phyloP scores from a whole-genome alignment of 306 rosid species.

The Malus sieversii region DNA sequence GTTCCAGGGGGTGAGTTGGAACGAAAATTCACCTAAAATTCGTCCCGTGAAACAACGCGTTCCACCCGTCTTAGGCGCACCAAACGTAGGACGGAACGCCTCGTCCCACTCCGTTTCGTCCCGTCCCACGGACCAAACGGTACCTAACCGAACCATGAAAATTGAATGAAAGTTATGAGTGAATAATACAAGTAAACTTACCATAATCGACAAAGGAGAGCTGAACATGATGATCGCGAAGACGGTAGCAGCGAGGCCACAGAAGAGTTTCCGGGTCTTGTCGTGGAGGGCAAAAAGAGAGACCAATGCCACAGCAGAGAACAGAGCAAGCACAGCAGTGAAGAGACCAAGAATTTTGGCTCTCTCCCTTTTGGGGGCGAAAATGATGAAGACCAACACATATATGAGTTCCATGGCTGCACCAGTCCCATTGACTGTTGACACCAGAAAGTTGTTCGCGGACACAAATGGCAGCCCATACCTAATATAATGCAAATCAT shows the following conservation, averaged over 20 bases:
- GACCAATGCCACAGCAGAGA: slow-evolving; percentile 55
- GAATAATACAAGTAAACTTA: slow-evolving; percentile 12
- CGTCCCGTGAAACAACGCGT: too few species aligned
- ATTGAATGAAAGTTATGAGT: background rate
- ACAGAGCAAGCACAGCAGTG: slow-evolving; percentile 28
- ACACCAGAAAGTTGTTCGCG: slow-evolving; percentile 62
- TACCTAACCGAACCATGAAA: background rate
- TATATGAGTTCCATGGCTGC: slow-evolving; percentile 54
- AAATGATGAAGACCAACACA: slow-evolving; percentile 50
- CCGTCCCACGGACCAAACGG: too few species aligned
- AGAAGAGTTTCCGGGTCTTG: slow-evolving; percentile 50
- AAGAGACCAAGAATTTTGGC: slow-evolving; percentile 48
- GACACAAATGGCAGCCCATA: slow-evolving; percentile 89
- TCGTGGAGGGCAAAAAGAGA: slow-evolving; percentile 63
- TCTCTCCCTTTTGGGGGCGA: slow-evolving; percentile 52
- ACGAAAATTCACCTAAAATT: too few species aligned
- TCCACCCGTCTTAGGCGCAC: too few species aligned
- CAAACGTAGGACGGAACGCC: too few species aligned
- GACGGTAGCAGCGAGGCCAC: slow-evolving; percentile 61
- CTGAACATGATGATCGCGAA: slow-evolving; percentile 89
- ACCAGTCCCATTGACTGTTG: slow-evolving; percentile 76
- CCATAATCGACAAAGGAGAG: slow-evolving; percentile 87
- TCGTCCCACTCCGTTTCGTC: too few species aligned
- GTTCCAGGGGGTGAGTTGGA: too few species aligned
- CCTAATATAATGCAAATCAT: slow-evolving; percentile 29